Percentiles rank a stretch among this genome's conserved stretches.
phyloP scores from a whole-genome alignment of 176 grass and related monocot species.

The Raddia guianensis region DNA sequence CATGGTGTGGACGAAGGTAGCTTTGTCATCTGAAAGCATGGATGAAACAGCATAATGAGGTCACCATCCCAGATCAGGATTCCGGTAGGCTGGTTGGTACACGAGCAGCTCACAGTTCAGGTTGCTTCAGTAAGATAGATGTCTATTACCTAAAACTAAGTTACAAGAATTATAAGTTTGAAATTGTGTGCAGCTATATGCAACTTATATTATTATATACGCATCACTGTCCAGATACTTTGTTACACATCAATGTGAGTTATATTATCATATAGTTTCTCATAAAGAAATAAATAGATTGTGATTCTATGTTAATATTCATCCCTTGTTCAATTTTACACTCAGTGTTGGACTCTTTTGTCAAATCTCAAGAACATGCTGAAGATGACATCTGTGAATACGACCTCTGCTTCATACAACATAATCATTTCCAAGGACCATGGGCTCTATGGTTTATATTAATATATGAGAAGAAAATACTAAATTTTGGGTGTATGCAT shows the following conservation, averaged over 20 bases:
- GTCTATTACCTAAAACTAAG: conserved; percentile 55
- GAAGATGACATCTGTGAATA: conserved; percentile 44
- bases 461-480: conserved; percentile 23
- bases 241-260: conserved; percentile 58
- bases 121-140: conserved; percentile 53
- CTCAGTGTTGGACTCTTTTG: neutral
- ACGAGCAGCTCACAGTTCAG: conserved; percentile 62
- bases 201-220: conserved; percentile 58
- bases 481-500: neutral
- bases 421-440: conserved; percentile 38
- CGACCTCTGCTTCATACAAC: neutral
- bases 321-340: conserved; percentile 30
- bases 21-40: conserved; percentile 60
- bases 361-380: conserved; percentile 38
- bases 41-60: conserved; percentile 40
- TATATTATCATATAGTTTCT: conserved; percentile 29
- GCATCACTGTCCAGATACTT: conserved; percentile 46
- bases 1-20: conserved; percentile 43
- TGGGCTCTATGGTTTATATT: neutral
- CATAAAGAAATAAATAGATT: conserved; percentile 60
- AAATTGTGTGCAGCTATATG: conserved; percentile 66
- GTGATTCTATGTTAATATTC: conserved; percentile 34
- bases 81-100: conserved; percentile 50
- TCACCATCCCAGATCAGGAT: conserved; percentile 46
- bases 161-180: conserved; percentile 55